phyloP scores from a whole-genome alignment of 345 rosid genomes.

The Luvunga scandens region DNA sequence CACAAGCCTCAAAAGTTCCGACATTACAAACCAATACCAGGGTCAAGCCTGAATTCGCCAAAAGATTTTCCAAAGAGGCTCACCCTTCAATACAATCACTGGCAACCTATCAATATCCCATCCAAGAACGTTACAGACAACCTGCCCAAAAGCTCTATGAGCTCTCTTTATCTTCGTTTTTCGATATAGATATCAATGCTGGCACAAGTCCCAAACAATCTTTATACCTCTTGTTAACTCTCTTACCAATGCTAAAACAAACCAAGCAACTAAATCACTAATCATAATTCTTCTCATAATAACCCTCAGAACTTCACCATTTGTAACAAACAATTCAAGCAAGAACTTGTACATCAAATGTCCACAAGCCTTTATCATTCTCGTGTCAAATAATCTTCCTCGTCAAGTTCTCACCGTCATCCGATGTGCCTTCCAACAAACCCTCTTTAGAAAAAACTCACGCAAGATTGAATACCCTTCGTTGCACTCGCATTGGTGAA shows the following conservation, averaged over 20 bases:
- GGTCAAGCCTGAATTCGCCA: slow-evolving; percentile 5
- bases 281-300: slow-evolving; percentile 46
- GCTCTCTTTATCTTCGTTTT: slow-evolving; percentile 39
- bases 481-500: slow-evolving; percentile 38
- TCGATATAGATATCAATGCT: slow-evolving; percentile 45
- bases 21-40: slow-evolving; percentile 18
- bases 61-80: slow-evolving; percentile 33
- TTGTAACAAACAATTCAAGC: slow-evolving; percentile 40
- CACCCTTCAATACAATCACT: slow-evolving; percentile 33
- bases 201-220: slow-evolving; percentile 60
- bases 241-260: slow-evolving; percentile 53
- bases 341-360: slow-evolving; percentile 41
- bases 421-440: slow-evolving; percentile 27
- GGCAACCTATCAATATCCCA: slow-evolving; percentile 51
- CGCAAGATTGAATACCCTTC: slow-evolving; percentile 36
- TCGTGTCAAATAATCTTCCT: slow-evolving; percentile 22
- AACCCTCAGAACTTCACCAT: slow-evolving; percentile 52
- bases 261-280: slow-evolving; percentile 64
- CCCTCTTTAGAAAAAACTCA: slow-evolving; percentile 30
- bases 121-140: slow-evolving; percentile 55
- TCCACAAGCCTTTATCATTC: slow-evolving; percentile 22
- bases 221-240: slow-evolving; percentile 45
- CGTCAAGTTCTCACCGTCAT: slow-evolving; percentile 21
- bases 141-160: slow-evolving; percentile 50
- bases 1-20: not conserved